Base-by-base conservation (phyloP, 2,329 filamentous ascomycete species). In the Chlorencoelia australis region DNA sequence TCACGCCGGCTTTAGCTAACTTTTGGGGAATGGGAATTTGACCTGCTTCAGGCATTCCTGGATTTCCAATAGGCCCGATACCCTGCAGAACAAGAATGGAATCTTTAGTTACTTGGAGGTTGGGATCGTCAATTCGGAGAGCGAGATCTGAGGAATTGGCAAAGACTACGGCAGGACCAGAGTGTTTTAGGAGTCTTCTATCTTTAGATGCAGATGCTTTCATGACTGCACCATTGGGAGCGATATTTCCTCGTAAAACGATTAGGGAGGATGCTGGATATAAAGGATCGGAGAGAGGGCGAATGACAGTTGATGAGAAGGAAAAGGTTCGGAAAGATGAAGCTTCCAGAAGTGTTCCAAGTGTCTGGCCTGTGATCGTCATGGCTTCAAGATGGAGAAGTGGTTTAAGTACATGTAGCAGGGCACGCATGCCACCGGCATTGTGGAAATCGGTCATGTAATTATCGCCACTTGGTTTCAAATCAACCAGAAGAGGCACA, bases 391-490 rank as follows among this genome's bases (percentile, higher is more conserved):
- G 57, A 41, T 66, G 57, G 7, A 71, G 53, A 4, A 69, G 52
- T 5, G 66, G 65, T 5, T 59, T 57, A 4, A 71, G 52, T 0
- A 59, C 61, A 37, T 67, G 64, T 15, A 70, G 43, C 5, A 71
- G 47, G 4, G 63, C 63, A 17, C 64, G 46, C 66, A 70, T 69
- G 4, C 67, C 67, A 2, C 67, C 67, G 1, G 66, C 65, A 40
- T 69, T 67, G 43, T 70, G 67, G 37, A 70, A 70, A 44, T 71
- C 67, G n/a, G 59, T 64, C 67, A 70, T 70, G 45, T 69, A 69
- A 40, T 68, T 68, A 40, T 68, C 65, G 3, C 67, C 67, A 36
- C 65, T 68, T 0, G 67, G 67, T 40, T 71, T 70, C n/a, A 71
- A 52, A 43, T 71, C 67, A 7, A 70, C 57, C 4, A 70, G 47